These are phyloP conservation scores for Hyaloscypha finlandica DNA, from an alignment of 495 filamentous ascomycete species.

Conservation along the genomic window DNA sequence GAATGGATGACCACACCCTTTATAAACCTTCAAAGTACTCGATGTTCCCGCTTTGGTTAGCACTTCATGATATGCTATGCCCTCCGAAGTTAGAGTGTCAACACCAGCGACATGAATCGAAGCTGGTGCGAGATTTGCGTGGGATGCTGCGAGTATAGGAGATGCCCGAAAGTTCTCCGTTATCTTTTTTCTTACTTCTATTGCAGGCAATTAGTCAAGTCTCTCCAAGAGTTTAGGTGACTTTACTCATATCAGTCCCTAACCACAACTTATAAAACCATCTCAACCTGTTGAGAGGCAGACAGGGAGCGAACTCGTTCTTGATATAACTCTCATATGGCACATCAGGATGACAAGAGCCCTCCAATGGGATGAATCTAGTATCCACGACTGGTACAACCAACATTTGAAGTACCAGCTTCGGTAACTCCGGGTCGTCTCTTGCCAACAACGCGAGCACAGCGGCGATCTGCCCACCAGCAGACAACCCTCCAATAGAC, in stretches of 20 bases:
- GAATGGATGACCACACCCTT: conserved; percentile 42
- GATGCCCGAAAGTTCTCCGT: conserved; percentile 39
- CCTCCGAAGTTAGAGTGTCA: conserved; percentile 40
- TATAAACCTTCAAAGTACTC: conserved; percentile 40
- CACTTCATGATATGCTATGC: conserved; percentile 39
- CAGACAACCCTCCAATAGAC: conserved; percentile 39
- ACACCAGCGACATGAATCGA: conserved; percentile 38
- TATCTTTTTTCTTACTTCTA: conserved; percentile 29
- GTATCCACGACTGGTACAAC: conserved; percentile 54
- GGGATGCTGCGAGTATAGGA: conserved; percentile 39
- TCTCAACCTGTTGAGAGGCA: conserved; percentile 39
- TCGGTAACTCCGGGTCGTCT: conserved; percentile 41
- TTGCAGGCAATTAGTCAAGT: not conserved
- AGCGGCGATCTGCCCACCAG: conserved; percentile 44
- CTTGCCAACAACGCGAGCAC: conserved; percentile 43
- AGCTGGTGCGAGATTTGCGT: conserved; percentile 37
- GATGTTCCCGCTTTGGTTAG: conserved; percentile 35
- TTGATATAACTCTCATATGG: conserved; percentile 41
- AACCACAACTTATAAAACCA: conserved; percentile 45
- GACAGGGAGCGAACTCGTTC: conserved; percentile 40
- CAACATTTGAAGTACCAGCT: conserved; percentile 48
- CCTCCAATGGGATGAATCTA: conserved; percentile 39
- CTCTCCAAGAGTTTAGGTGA: not conserved
- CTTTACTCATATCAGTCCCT: conserved; percentile 32
- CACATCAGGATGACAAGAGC: conserved; percentile 35